Percentiles rank a stretch among this genome's conserved stretches.
Conservation (phyloP, 2,329 filamentous ascomycete genomes). For the Xylariaceae sp. region DNA sequence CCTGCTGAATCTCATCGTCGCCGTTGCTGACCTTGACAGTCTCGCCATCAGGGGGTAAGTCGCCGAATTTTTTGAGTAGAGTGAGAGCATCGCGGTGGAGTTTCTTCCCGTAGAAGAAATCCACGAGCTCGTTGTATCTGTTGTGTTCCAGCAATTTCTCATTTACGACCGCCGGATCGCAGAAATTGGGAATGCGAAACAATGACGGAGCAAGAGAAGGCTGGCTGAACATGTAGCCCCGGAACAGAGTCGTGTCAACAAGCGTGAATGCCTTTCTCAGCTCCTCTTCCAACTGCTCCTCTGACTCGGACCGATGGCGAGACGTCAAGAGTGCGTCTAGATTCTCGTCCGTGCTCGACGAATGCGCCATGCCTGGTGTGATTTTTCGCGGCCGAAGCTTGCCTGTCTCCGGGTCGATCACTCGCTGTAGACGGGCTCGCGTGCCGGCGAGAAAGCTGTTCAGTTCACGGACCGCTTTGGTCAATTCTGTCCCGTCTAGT, state of each 20-base stretch:
- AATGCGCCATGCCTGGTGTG: conserved; percentile 42
- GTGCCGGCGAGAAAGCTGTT: conserved; percentile 87
- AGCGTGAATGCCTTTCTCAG: conserved; percentile 75
- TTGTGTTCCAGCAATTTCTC: conserved; percentile 85
- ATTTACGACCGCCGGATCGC: conserved; percentile 92
- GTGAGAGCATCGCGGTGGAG: conserved; percentile 85
- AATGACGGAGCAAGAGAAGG: conserved; percentile 83
- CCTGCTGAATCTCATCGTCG: conserved; percentile 13
- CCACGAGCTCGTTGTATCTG: conserved; percentile 90
- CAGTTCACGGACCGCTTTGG: conserved; percentile 75
- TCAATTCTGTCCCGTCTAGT: conserved; percentile 79
- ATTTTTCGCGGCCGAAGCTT: conserved; percentile 54
- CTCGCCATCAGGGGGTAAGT: conserved; percentile 35
- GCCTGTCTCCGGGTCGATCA: conserved; percentile 61
- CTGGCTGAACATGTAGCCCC: conserved; percentile 89
- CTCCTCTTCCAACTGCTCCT: conserved; percentile 65
- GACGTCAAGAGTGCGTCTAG: conserved; percentile 37
- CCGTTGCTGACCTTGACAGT: conserved; percentile 27
- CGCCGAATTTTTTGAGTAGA: conserved; percentile 76
- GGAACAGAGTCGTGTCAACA: conserved; percentile 92
- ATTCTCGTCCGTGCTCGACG: conserved; percentile 23
- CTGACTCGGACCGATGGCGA: conserved; percentile 43
- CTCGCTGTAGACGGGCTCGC: conserved; percentile 61
- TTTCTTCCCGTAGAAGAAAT: conserved; percentile 95
- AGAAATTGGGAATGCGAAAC: conserved; percentile 96